Evolutionary conservation across 768 basidiomycete species (phyloP).

Genomic region (Mycena metata): DNA sequence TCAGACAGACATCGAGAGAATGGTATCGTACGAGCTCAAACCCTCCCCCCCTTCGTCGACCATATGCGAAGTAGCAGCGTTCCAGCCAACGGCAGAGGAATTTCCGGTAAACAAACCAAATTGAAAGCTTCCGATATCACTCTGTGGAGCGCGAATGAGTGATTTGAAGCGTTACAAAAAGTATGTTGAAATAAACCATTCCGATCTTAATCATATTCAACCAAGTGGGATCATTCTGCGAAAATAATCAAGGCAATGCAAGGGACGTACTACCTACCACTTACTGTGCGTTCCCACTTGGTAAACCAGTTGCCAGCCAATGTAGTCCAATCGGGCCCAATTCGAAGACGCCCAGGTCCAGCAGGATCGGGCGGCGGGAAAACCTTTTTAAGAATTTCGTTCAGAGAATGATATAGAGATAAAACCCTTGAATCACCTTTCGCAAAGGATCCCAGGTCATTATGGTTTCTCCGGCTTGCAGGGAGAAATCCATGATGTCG

Average conservation of each 20-base stretch:
- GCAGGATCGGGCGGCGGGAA: slow-evolving; percentile 53
- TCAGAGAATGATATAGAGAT: not conserved
- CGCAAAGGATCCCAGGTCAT: slow-evolving; percentile 56
- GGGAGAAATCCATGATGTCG: slow-evolving; percentile 54
- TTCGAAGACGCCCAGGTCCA: slow-evolving; percentile 52
- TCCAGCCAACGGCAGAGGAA: slow-evolving; percentile 54
- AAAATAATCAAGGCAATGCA: not conserved
- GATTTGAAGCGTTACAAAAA: not conserved
- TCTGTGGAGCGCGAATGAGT: slow-evolving; percentile 33
- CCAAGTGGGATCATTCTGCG: slow-evolving; percentile 53
- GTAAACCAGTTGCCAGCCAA: slow-evolving; percentile 57
- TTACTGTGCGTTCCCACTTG: slow-evolving; percentile 55
- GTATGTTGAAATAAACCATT: slow-evolving; percentile 46
- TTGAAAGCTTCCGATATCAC: slow-evolving; percentile 53
- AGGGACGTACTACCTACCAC: slow-evolving; percentile 7
- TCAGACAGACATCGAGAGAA: not conserved
- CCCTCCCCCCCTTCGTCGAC: slow-evolving; percentile 54
- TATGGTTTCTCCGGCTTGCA: slow-evolving; percentile 54
- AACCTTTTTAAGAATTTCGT: slow-evolving; percentile 28
- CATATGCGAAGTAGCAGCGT: slow-evolving; percentile 54
- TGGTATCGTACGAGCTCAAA: slow-evolving; percentile 45
- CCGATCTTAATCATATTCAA: slow-evolving; percentile 51
- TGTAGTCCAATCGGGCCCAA: slow-evolving; percentile 56
- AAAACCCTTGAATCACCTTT: slow-evolving; percentile 29
- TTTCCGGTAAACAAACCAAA: slow-evolving; percentile 55